Conservation (phyloP, 1,284 basidiomycete genomes). For the Ganoderma leucocontextum region DNA sequence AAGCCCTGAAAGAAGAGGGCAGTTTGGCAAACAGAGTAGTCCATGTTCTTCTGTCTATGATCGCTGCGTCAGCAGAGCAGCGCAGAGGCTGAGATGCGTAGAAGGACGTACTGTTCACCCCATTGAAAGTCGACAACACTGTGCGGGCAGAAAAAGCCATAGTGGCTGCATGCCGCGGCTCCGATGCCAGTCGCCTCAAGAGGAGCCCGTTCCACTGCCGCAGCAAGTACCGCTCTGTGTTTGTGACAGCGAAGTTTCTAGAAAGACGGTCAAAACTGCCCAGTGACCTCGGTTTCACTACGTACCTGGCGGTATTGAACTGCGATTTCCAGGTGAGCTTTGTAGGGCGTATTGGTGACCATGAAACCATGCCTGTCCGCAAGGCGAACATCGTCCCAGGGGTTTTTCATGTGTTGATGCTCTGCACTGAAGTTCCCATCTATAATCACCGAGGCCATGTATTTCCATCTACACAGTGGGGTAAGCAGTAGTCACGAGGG, state of each 20-base stretch:
- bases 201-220: no score
- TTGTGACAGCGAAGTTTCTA: background rate
- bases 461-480: background rate
- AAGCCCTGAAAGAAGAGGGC: no score
- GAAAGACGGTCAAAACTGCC: no score
- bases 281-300: no score
- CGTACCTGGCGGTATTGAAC: background rate
- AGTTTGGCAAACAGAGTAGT: conserved; percentile 19
- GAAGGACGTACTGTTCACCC: background rate
- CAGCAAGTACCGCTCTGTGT: background rate
- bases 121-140: background rate
- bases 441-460: background rate
- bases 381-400: background rate
- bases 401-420: conserved; percentile 15
- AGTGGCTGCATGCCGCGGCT: background rate
- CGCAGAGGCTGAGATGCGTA: no score
- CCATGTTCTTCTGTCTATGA: conserved; percentile 35
- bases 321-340: background rate
- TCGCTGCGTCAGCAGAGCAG: no score
- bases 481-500: no score
- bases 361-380: conserved; percentile 6
- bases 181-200: no score
- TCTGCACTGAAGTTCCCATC: conserved; percentile 18
- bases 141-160: background rate
- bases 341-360: background rate